A percentile compares a stretch with the other conserved stretches of the same genome.
Conservation (phyloP, 768 basidiomycete species). For the Kockovaella imperatae region DNA sequence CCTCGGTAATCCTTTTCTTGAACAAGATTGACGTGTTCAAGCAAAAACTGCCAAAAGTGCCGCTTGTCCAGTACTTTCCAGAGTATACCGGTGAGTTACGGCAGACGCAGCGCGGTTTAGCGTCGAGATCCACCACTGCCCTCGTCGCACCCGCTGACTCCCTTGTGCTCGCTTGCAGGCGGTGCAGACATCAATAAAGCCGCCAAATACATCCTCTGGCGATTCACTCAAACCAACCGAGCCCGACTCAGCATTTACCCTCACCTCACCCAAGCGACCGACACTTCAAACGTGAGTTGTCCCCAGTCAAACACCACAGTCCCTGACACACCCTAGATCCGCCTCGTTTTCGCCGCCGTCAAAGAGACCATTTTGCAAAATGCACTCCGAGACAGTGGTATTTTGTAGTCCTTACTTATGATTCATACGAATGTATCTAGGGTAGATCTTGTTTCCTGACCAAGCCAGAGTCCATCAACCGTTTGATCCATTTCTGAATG, state of each 20-base stretch:
- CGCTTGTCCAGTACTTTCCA: constrained; percentile 57
- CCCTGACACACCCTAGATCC: constrained; percentile 47
- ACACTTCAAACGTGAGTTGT: constrained; percentile 64
- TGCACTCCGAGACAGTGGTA: constrained; percentile 75
- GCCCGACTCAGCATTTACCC: constrained; percentile 67
- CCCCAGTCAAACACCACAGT: constrained; percentile 1
- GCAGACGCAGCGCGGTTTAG: neutral
- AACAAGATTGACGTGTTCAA: constrained; percentile 65
- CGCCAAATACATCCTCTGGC: constrained; percentile 88
- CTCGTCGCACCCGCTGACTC: neutral
- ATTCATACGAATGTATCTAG: neutral
- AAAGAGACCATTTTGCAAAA: constrained; percentile 92
- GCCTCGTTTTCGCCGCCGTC: constrained; percentile 72
- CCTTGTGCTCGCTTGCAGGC: constrained; percentile 48
- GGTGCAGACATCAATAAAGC: constrained; percentile 87
- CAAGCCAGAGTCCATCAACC: neutral
- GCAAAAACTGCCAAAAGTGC: constrained; percentile 58
- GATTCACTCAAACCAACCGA: constrained; percentile 73
- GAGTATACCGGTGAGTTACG: constrained; percentile 58
- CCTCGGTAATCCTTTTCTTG: constrained; percentile 54
- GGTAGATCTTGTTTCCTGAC: neutral
- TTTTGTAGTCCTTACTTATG: constrained; percentile 57
- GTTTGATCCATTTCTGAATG: neutral
- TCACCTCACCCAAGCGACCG: constrained; percentile 82
- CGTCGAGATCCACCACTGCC: neutral